These are phyloP conservation scores for Trifolium pratense DNA, from an alignment of 306 rosid species.

Conservation along the genomic window DNA sequence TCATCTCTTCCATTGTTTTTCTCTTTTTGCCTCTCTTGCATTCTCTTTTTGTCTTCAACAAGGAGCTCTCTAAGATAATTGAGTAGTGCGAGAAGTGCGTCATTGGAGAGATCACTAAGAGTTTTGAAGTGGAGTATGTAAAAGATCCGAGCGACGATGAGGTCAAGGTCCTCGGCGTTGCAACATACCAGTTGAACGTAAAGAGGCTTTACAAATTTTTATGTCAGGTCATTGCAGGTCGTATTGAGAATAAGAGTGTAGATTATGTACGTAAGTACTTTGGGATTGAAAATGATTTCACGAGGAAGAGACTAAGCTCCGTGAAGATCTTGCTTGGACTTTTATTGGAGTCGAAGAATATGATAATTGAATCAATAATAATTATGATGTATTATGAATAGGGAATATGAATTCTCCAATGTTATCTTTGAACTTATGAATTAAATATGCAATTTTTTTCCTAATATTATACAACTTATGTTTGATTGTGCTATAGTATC, in stretches of 20 bases:
- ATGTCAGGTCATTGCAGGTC: slow-evolving; percentile 21
- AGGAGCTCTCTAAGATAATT: background rate
- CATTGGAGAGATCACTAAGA: background rate
- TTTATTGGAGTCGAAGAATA: slow-evolving; percentile 46
- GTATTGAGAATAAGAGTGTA: slow-evolving; percentile 45
- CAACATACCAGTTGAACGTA: slow-evolving; percentile 41
- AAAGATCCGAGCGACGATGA: background rate
- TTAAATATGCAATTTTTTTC: background rate
- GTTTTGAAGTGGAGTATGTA: background rate
- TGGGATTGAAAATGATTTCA: slow-evolving; percentile 44
- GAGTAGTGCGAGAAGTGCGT: background rate
- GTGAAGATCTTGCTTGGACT: slow-evolving; percentile 39
- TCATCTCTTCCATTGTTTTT: background rate
- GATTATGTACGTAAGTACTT: slow-evolving; percentile 39
- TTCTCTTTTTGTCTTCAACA: background rate
- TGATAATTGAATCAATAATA: background rate
- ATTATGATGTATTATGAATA: background rate
- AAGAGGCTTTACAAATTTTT: slow-evolving; percentile 21
- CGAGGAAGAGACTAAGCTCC: slow-evolving; percentile 48
- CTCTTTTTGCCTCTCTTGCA: background rate
- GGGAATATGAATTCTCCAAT: background rate
- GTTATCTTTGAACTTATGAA: background rate
- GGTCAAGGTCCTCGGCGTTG: slow-evolving; percentile 37
- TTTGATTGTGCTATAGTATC: background rate
- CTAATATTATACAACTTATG: background rate